These are phyloP conservation scores for Syzygium malaccense DNA, from an alignment of 441 rosid species.

Conservation along the genomic window DNA sequence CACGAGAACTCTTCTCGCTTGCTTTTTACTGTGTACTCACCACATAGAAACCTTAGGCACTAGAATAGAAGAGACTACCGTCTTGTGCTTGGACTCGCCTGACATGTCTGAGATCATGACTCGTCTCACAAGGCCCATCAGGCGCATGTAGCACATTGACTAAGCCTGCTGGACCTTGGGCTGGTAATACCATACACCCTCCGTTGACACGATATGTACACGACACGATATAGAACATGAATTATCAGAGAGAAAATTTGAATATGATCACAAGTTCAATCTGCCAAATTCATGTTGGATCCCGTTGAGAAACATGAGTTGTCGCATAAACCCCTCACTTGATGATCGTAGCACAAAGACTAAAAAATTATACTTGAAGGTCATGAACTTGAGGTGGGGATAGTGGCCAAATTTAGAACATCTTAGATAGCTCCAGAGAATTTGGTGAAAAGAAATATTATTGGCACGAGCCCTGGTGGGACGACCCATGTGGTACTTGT, in stretches of 20 bases:
- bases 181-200: fast-evolving
- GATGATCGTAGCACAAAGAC: background rate
- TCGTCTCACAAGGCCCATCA: background rate
- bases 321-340: background rate
- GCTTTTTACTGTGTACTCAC: too few relatives aligned
- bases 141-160: background rate
- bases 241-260: background rate
- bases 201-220: fast-evolving
- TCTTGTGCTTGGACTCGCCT: too few relatives aligned
- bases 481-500: background rate
- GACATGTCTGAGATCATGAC: too few relatives aligned
- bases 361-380: background rate
- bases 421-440: background rate
- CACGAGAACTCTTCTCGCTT: too few relatives aligned
- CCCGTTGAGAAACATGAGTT: background rate
- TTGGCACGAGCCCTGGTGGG: background rate
- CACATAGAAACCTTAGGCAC: too few relatives aligned
- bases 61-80: too few relatives aligned
- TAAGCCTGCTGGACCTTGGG: background rate
- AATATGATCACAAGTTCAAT: background rate
- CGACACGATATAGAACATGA: background rate
- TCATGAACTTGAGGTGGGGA: background rate
- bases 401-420: background rate
- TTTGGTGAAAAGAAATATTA: background rate
- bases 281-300: fast-evolving